Evolutionary conservation across 2,329 filamentous ascomycete species (phyloP).

Genomic region (Byssochlamys sp.): DNA sequence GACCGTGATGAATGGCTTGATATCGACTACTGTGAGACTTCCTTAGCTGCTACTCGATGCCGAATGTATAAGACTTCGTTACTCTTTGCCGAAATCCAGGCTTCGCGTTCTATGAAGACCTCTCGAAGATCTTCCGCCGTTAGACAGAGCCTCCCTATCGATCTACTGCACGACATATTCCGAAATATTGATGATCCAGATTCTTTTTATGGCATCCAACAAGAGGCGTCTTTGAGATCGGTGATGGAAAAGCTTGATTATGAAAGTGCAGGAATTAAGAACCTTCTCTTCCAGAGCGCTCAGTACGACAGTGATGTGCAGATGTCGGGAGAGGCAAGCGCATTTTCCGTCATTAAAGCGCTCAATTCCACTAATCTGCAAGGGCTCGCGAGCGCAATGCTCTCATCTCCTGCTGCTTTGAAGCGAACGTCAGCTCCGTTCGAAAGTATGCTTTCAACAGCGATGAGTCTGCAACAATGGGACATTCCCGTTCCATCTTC

Average conservation of each 20-base stretch:
- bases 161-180: slow-evolving; percentile 72
- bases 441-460: slow-evolving; percentile 67
- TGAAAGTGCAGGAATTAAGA: slow-evolving; percentile 77
- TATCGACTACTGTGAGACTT: slow-evolving; percentile 61
- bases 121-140: slow-evolving; percentile 59
- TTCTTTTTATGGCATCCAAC: slow-evolving; percentile 82
- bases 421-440: slow-evolving; percentile 42
- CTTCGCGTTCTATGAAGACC: slow-evolving; percentile 46
- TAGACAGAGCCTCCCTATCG: slow-evolving; percentile 48
- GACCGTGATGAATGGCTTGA: slow-evolving; percentile 80
- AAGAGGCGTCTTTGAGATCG: slow-evolving; percentile 64
- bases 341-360: slow-evolving; percentile 62
- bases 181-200: slow-evolving; percentile 92
- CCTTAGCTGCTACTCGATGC: slow-evolving; percentile 64
- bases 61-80: slow-evolving; percentile 81
- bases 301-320: slow-evolving; percentile 79
- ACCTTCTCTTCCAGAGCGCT: slow-evolving; percentile 79
- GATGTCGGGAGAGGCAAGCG: slow-evolving; percentile 48
- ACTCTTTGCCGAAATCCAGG: slow-evolving; percentile 66
- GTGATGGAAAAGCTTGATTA: slow-evolving; percentile 78
- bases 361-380: slow-evolving; percentile 73
- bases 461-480: slow-evolving; percentile 80
- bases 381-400: slow-evolving; percentile 72
- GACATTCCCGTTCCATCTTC: slow-evolving; percentile 66
- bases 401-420: slow-evolving; percentile 51